phyloP scores from a whole-genome alignment of 2,329 filamentous ascomycete species.

The Paraconiothyrium sp. region DNA sequence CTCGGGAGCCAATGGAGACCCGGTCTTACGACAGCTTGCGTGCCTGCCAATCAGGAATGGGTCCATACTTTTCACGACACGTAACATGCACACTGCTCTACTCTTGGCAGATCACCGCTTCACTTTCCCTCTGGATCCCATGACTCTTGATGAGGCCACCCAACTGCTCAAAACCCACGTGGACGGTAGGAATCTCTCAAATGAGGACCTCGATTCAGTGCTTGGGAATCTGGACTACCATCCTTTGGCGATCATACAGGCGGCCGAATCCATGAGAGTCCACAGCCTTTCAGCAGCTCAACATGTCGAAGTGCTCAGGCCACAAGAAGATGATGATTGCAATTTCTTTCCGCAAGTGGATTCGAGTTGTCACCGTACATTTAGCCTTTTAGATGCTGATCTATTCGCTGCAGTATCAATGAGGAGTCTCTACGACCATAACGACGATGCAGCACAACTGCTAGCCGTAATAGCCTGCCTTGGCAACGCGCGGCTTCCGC shows the following conservation, averaged over 20 bases:
- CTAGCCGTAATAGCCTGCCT: neutral
- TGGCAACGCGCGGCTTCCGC: neutral
- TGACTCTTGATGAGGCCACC: neutral
- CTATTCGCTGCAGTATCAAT: neutral
- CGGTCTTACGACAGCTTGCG: neutral
- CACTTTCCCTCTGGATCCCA: neutral
- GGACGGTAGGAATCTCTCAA: neutral
- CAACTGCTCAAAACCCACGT: neutral
- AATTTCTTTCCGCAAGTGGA: neutral
- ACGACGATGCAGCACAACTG: neutral
- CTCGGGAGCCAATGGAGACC: neutral
- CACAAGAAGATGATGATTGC: neutral
- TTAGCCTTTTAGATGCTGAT: neutral
- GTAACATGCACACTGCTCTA: neutral
- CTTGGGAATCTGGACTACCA: neutral
- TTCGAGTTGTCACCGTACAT: neutral
- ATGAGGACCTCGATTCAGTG: neutral
- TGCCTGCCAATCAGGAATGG: slow-evolving; percentile 1
- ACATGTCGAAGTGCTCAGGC: neutral
- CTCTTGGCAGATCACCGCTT: neutral
- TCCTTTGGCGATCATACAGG: neutral
- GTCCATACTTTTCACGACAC: neutral
- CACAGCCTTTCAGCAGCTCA: neutral
- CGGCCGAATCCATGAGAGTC: neutral
- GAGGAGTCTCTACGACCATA: neutral